A percentile compares a stretch with the other conserved stretches of the same genome.
Evolutionary conservation across 2,329 filamentous ascomycete species (phyloP).

Genomic region (Bretziella fagacearum): DNA sequence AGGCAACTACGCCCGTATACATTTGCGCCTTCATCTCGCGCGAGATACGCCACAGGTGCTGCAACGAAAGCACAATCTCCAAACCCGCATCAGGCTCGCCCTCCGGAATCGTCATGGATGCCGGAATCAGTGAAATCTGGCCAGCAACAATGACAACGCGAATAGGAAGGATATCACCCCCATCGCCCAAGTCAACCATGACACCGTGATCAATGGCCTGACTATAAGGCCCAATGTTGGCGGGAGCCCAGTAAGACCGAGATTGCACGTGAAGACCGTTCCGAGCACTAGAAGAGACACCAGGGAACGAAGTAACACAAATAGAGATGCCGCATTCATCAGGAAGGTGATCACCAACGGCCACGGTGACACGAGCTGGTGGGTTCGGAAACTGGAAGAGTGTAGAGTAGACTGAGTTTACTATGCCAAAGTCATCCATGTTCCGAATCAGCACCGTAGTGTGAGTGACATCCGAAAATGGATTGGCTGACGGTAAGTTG

Average conservation of each 20-base stretch:
- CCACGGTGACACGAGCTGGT: conserved; percentile 68
- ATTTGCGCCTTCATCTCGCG: conserved; percentile 51
- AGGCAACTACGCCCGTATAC: conserved; percentile 63
- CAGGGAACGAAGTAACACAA: conserved; percentile 28
- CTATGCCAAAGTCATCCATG: conserved; percentile 60
- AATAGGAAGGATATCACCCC: conserved; percentile 45
- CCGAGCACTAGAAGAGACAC: conserved; percentile 23
- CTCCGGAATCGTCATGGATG: conserved; percentile 49
- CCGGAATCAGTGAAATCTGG: conserved; percentile 75
- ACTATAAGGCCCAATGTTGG: conserved; percentile 94
- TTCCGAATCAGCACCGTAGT: conserved; percentile 53
- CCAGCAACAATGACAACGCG: conserved; percentile 55
- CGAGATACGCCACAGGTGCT: conserved; percentile 79
- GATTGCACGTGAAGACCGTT: conserved; percentile 75
- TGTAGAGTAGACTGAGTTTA: conserved; percentile 61
- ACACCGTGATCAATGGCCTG: conserved; percentile 52
- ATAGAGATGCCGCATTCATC: conserved; percentile 42
- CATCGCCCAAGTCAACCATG: conserved; percentile 17
- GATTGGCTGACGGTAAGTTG: conserved; percentile 18
- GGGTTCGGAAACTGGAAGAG: conserved; percentile 68
- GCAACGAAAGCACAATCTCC: conserved; percentile 57
- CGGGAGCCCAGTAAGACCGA: conserved; percentile 90
- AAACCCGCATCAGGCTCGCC: conserved; percentile 23
- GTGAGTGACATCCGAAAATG: conserved; percentile 32
- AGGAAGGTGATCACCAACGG: conserved; percentile 53